These are phyloP conservation scores for Phytophthora macrochlamydospora DNA, from an alignment of 352 stramenopile genomes.

Conservation along the genomic window DNA sequence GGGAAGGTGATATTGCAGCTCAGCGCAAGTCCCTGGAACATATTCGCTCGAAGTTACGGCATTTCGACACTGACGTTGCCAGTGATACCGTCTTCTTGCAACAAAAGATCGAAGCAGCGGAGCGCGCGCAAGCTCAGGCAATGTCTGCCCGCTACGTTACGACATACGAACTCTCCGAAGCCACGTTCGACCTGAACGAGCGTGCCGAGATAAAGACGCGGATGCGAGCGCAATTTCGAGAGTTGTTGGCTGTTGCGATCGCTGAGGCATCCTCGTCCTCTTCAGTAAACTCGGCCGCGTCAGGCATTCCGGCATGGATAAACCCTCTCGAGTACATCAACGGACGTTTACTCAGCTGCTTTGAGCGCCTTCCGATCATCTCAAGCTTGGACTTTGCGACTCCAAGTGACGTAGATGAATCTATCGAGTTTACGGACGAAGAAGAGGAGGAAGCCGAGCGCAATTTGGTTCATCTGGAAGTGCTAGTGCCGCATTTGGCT, in stretches of 20 bases:
- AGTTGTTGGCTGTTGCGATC: slow-evolving; percentile 48
- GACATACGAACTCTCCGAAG: slow-evolving; percentile 70
- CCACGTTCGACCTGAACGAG: slow-evolving; percentile 70
- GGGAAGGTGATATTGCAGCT: slow-evolving; percentile 35
- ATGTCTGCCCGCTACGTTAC: slow-evolving; percentile 55
- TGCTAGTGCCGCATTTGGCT: slow-evolving; percentile 63
- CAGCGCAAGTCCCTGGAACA: slow-evolving; percentile 51
- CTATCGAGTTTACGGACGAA: slow-evolving; percentile 40
- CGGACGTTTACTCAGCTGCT: slow-evolving; percentile 58
- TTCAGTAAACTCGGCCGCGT: slow-evolving; percentile 22
- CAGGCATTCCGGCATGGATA: slow-evolving; percentile 32
- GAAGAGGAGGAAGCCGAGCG: slow-evolving; percentile 51
- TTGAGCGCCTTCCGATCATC: slow-evolving; percentile 53
- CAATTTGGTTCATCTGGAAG: slow-evolving; percentile 65
- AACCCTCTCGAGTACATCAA: slow-evolving; percentile 70
- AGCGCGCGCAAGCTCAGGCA: slow-evolving; percentile 58
- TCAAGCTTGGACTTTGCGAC: slow-evolving; percentile 19
- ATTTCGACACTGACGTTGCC: slow-evolving; percentile 72
- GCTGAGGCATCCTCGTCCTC: slow-evolving; percentile 53
- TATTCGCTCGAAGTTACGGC: slow-evolving; percentile 65
- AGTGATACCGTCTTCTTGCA: slow-evolving; percentile 73
- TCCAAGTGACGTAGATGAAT: slow-evolving; percentile 9
- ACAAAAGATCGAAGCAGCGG: slow-evolving; percentile 76
- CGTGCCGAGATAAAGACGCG: slow-evolving; percentile 44
- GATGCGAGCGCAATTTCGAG: slow-evolving; percentile 53